Evolutionary conservation across 2,329 filamentous ascomycete species (phyloP), one percentile per base, ranked within the genome.

Genomic region (Pseudodiploospora longispora): DNA sequence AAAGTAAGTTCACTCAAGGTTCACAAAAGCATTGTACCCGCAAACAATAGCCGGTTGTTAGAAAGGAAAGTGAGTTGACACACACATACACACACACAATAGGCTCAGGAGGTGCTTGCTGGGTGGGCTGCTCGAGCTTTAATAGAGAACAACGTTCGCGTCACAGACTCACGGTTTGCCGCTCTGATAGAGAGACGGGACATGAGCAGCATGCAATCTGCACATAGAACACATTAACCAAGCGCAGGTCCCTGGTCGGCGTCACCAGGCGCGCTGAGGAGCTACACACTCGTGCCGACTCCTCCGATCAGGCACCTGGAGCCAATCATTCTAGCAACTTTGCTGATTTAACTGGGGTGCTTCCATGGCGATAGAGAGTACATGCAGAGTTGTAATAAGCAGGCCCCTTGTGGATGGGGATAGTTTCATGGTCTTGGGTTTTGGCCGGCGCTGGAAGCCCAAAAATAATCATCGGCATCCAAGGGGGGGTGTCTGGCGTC

Each of bases 221-320:
- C 10, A 38, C 35, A 30, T 29, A 39, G 36, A 29, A 12, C 43
- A 42, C 12, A 27, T 37, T 36, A 31, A 10, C 10, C 45, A 35
- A 37, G 35, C 27, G 36, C 34, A 30, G 33, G 10, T 27, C 27
- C 36, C 43, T 34, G 32, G 34, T 12, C 33, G 6, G 30, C 8
- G n/a, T 29, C n/a, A 28, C 30, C 41, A 47, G 32, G 30, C 45
- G 45, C 45, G 45, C 45, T 10, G 34, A 47, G 34, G n/a, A n/a
- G 31, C 6, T 30, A 47, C 19, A 19, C 19, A 19, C 19, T 19
- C 19, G 19, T 19, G 19, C 19, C 19, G 19, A 19, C 19, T 19
- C 19, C 19, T 19, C 19, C 19, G 19, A 19, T 19, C 19, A 19
- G 19, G 3, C 19, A 19, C 19, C 19, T 19, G 19, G 19, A 19